Conservation (phyloP, 1,139 yeast species). For the Candida freyschussii region DNA sequence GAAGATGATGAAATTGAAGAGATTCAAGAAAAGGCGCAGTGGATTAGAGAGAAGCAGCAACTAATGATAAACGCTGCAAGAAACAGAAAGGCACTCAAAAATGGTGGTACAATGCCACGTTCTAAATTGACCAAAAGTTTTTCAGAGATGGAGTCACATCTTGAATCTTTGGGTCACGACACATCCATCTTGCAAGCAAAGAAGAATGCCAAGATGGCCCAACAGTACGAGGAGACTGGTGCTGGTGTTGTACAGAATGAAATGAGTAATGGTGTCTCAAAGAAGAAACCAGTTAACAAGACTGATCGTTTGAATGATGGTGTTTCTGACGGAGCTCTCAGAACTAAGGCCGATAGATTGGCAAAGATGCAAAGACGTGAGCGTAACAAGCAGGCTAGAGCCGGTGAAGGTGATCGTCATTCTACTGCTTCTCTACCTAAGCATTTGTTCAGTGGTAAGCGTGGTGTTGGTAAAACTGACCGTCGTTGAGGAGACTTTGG, state of each 20-base stretch:
- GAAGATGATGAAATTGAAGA: constrained; percentile 67
- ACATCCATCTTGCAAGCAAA: constrained; percentile 54
- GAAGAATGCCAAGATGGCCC: constrained; percentile 38
- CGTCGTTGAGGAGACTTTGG: constrained; percentile 33
- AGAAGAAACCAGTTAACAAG: constrained; percentile 42
- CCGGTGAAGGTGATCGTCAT: constrained; percentile 96
- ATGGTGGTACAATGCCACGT: constrained; percentile 91
- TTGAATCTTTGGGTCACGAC: constrained; percentile 88
- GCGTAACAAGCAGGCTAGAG: constrained; percentile 87
- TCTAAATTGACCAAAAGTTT: constrained; percentile 75
- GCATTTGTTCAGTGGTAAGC: constrained; percentile 93
- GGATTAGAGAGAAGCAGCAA: constrained; percentile 96
- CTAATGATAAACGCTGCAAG: constrained; percentile 87
- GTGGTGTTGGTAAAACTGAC: constrained; percentile 88
- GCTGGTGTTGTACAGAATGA: constrained; percentile 69
- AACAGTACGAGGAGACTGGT: constrained; percentile 52
- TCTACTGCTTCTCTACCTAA: constrained; percentile 80
- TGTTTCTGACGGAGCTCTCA: constrained; percentile 73
- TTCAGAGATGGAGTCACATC: constrained; percentile 78
- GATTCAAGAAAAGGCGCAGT: constrained; percentile 78
- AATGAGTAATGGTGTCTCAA: constrained; percentile 32
- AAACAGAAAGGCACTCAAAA: constrained; percentile 80
- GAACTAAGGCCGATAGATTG: constrained; percentile 83
- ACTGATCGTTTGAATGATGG: constrained; percentile 84
- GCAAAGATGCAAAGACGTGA: constrained; percentile 89